Conservation (phyloP, 345 rosid genomes). For the Arabidopsis thaliana region TAIR10.1 NC_003076.8:2193001-2193500, state of each 20-base stretch:
- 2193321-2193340: slow-evolving; percentile 65
- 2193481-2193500: neutral
- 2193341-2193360: slow-evolving; percentile 59
- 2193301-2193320: slow-evolving; percentile 56
- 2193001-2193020: neutral
- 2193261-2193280: slow-evolving; percentile 68
- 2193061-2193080: slow-evolving; percentile 44
- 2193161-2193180: neutral
- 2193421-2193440: slow-evolving; percentile 19
- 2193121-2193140: neutral
- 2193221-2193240: slow-evolving; percentile 73
- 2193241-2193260: slow-evolving; percentile 68
- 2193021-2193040: slow-evolving; percentile 10
- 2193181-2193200: neutral
- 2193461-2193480: slow-evolving; percentile 39
- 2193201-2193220: slow-evolving; percentile 62
- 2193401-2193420: slow-evolving; percentile 34
- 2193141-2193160: neutral
- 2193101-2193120: slow-evolving; percentile 19
- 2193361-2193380: slow-evolving; percentile 53
- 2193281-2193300: slow-evolving; percentile 67
- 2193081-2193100: slow-evolving; percentile 37
- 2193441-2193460: slow-evolving; percentile 8
- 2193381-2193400: slow-evolving; percentile 35
- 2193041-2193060: slow-evolving; percentile 45